Conservation (phyloP, 352 stramenopile species). For the Thraustochytrium sp. region DNA sequence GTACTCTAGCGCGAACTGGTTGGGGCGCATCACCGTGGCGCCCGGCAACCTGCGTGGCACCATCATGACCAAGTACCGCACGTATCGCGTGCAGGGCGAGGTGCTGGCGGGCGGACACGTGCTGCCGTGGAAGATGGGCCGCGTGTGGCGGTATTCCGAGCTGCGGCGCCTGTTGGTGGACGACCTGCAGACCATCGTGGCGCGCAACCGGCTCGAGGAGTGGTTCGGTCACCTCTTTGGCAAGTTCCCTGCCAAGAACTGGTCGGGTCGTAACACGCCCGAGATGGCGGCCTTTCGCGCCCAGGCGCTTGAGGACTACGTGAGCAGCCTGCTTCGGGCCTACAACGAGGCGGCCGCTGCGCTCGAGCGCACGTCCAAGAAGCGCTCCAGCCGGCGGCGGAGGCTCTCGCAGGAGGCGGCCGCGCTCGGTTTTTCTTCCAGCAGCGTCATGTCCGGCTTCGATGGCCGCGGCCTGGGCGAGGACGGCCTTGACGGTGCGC, state of each 20-base stretch:
- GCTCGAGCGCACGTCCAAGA: neutral
- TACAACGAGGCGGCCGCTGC: neutral
- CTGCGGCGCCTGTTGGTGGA: slow-evolving; percentile 2
- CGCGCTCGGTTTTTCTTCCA: neutral
- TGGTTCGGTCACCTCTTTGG: neutral
- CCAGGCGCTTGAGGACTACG: neutral
- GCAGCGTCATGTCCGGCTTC: neutral
- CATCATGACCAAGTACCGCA: slow-evolving; percentile 15
- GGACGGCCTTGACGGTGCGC: neutral
- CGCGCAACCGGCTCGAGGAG: neutral
- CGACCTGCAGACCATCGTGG: slow-evolving; percentile 10
- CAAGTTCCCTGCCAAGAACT: slow-evolving; percentile 31
- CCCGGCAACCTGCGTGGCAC: neutral
- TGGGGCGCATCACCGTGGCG: neutral
- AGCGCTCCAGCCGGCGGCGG: neutral
- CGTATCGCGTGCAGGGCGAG: slow-evolving; percentile 18
- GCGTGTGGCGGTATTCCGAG: slow-evolving; percentile 18
- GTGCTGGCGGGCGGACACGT: slow-evolving; percentile 28
- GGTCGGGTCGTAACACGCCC: neutral
- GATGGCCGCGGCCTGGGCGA: neutral
- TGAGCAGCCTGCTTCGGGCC: neutral
- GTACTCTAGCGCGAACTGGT: slow-evolving; percentile 4
- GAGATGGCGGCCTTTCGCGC: neutral
- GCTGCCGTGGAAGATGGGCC: slow-evolving; percentile 21
- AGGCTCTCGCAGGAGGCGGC: neutral